phyloP scores from a whole-genome alignment of 1,139 yeast genomes.

The Suhomyces kunorum region DNA sequence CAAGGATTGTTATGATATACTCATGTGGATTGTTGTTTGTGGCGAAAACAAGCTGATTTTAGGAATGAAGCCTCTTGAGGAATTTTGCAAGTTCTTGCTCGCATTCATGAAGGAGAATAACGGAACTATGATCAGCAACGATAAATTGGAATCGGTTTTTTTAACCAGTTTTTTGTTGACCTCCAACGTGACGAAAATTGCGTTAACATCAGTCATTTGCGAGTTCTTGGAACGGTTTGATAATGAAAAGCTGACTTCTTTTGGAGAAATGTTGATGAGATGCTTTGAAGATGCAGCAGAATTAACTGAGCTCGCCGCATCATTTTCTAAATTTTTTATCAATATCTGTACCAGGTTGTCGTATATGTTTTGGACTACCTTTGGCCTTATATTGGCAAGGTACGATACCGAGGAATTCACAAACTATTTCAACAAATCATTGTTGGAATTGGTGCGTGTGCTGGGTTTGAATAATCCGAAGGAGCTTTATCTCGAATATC shows the following conservation, averaged over 20 bases:
- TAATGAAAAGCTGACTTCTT: constrained; percentile 22
- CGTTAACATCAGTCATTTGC: constrained; percentile 13
- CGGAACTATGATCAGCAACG: constrained; percentile 14
- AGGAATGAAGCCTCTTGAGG: constrained; percentile 23
- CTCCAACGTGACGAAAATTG: constrained; percentile 24
- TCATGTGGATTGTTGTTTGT: constrained; percentile 35
- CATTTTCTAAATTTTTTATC: constrained; percentile 39
- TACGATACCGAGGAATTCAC: constrained; percentile 34
- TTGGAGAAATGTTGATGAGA: constrained; percentile 36
- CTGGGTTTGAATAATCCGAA: constrained; percentile 18
- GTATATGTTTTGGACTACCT: constrained; percentile 30
- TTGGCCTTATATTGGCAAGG: constrained; percentile 47
- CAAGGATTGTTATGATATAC: constrained; percentile 39
- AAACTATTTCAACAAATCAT: constrained; percentile 29
- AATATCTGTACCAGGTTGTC: constrained; percentile 31
- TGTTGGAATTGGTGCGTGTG: constrained; percentile 24
- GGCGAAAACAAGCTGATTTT: constrained; percentile 29
- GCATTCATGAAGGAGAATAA: constrained; percentile 15
- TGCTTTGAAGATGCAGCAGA: constrained; percentile 36
- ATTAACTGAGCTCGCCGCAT: constrained; percentile 41
- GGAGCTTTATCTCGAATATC: constrained; percentile 30
- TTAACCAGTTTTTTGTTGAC: constrained; percentile 17
- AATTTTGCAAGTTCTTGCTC: constrained; percentile 24
- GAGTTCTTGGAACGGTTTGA: constrained; percentile 6
- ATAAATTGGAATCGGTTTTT: constrained; percentile 16